Base-by-base conservation (phyloP, 1,284 basidiomycete genomes). In the Puccinia polysora region DNA sequence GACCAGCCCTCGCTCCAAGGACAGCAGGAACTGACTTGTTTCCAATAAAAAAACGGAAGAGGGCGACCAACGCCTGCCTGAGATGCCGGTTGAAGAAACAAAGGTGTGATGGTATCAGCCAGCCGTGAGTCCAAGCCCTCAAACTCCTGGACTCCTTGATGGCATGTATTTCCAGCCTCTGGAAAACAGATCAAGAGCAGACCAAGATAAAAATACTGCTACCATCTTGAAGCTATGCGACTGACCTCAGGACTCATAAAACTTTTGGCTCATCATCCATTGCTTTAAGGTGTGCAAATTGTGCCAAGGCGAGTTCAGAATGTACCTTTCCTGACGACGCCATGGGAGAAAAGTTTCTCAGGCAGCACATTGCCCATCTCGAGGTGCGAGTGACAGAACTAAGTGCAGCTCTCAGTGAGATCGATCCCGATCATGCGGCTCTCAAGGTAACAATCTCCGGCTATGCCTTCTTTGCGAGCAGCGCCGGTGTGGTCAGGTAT, bases 31-130 rank as follows among this genome's bases (percentile, higher is more conserved):
- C 45, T 15, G n/a, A 10, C 10, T 18, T 38, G 14, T 23, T 34
- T 34, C 36, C 36, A 23, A 20, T 38, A 5, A 59, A 59, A 18
- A 69, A 69, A 50, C 55, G 65, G 38, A 69, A 69, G 49, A 36
- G 65, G 23, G 65, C 65, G 18, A 56, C 65, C 4, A 69, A 69
- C 38, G 65, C 65, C n/a, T 69, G 65, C 65, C 28, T 47, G 36
- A 38, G 65, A 49, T 69, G 65, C 53, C 53, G 55, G 14, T 58
- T 45, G 28, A 55, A 56, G 20, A 69, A 69, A 49, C 65, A 69
- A 45, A 53, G 65, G 4, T 69, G 65, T 58, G 65, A 69, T 50
- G 65, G 65, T 23, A 55, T 69, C 28, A 47, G 40, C 28, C 38
- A 58, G 30, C 65, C 65, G 65, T 67, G 40, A 50, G 65, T 43